Evolutionary conservation across 2,329 filamentous ascomycete species (phyloP), one percentile per base, ranked within the genome.

Genomic region (Aspergillus glaucus): DNA sequence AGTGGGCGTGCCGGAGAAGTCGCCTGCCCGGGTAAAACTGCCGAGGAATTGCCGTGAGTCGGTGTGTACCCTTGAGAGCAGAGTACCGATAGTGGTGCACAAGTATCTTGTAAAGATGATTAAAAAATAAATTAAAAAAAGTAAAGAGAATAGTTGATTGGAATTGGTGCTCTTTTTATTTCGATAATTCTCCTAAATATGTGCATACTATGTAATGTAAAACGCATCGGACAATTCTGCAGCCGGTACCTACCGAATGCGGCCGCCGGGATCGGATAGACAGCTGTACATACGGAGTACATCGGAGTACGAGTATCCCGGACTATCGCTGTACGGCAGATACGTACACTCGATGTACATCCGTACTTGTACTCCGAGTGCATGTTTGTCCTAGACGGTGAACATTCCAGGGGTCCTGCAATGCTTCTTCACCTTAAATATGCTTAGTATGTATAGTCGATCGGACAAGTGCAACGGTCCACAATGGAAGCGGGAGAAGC

Each of bases 401-500:
- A 39, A 39, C 36, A 39, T 17, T 39, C n/a, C 19, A 17, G 8
- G 36, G 15, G 10, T 17, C 4, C 4, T 39, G 15, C 15, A 39
- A 39, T 39, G 36, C 10, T 17, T 39, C 36, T 39, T 39, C 36
- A 19, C 36, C 36, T 39, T 39, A 39, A 19, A 30, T 30, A 30
- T 30, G 26, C 26, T 30, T 30, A 30, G 26, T 30, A 19, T 37
- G 34, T 37, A 37, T 10, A 51, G 48, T 17, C 32, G 22, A 28
- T 39, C 45, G 34, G 19, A 9, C 44, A 21, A 21, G 34, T 49
- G 50, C 28, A 44, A 45, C 62, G 64, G 62, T 63, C 64, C 64
- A 66, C 64, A 60, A 66, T 65, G 57, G 62, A 64, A 64, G 61
- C 62, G 63, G 64, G 61, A 66, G 63, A 66, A 66, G 63, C 62